Evolutionary conservation across 352 stramenopile species (phyloP), one percentile per base, ranked within the genome.

Genomic region (Peronospora farinosa): DNA sequence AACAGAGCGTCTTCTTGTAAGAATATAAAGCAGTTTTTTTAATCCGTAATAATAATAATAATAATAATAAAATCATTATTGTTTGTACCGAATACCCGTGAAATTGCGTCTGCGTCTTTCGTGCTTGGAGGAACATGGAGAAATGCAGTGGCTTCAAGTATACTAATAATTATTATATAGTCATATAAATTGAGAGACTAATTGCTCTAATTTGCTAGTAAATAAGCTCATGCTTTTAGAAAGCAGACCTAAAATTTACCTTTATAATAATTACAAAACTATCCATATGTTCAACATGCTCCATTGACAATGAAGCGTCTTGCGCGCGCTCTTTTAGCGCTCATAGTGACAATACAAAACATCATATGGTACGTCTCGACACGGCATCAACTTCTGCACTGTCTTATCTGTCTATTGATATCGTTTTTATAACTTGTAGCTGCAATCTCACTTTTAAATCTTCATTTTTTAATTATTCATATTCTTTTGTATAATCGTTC

Each of bases 61-160:
- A n/a, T n/a, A n/a, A n/a, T n/a, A n/a, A n/a, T 3, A 21, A 21
- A 21, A 21, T 21, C 19, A 21, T 21, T 21, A 21, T 21, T 3
- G 19, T 21, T 21, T 21, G 19, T 61, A 88, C 77, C 28, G 72
- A 56, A 64, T 88, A 88, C 46, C 77, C 77, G 44, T 88, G 69
- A 25, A 88, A 65, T 59, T 83, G 72, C 0, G 77, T 88, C 54
- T 73, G 54, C 44, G 65, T 66, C 35, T 71, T 67, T 33, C 75
- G 72, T 51, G 77, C 70, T 63, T 88, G 74, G 33, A 85, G 70
- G 56, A 88, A 88, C 77, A 88, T 88, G 51, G 10, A 31, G 21
- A 21, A n/a, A 21, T 21, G 19, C 19, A 21, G 19, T 21, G 19
- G 19, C 19, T 21, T 21, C 19, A 21, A 21, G 19, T 21, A 21